Conservation (phyloP, 495 filamentous ascomycete genomes). For the Daldinia bambusicola region DNA sequence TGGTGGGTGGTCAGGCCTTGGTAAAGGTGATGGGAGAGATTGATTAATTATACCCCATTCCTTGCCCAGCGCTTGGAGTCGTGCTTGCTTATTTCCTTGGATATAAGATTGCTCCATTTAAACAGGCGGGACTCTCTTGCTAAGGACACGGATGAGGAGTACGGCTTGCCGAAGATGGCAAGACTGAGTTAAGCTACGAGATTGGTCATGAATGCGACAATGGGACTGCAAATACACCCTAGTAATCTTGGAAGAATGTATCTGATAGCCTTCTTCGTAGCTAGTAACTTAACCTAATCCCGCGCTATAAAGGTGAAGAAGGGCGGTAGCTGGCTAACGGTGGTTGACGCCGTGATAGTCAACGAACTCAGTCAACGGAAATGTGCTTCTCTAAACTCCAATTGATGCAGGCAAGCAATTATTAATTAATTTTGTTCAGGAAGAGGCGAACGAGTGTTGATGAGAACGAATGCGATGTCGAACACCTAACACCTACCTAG, state of each 20-base stretch:
- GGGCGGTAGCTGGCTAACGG: neutral
- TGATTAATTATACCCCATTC: conserved; percentile 49
- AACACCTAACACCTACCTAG: neutral
- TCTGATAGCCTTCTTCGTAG: conserved; percentile 18
- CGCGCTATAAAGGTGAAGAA: neutral
- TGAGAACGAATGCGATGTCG: conserved; percentile 18
- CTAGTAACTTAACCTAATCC: neutral
- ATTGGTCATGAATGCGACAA: conserved; percentile 18
- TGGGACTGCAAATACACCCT: neutral
- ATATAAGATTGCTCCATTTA: conserved; percentile 39
- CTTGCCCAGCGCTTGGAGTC: conserved; percentile 52
- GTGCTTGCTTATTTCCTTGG: conserved; percentile 47
- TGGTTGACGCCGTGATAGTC: conserved; percentile 3
- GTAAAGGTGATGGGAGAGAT: conserved; percentile 33
- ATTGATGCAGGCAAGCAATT: conserved; percentile 21
- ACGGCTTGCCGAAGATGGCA: neutral
- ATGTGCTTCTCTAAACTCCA: conserved; percentile 9
- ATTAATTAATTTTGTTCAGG: conserved; percentile 2
- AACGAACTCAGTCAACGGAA: conserved; percentile 17
- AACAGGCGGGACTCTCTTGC: conserved; percentile 1
- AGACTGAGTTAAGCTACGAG: conserved; percentile 10
- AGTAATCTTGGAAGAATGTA: conserved; percentile 4
- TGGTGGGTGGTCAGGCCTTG: conserved; percentile 42
- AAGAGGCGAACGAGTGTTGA: conserved; percentile 1
- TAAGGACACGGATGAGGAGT: neutral